Conservation (phyloP, 495 filamentous ascomycete genomes). For the Extremus antarcticus region DNA sequence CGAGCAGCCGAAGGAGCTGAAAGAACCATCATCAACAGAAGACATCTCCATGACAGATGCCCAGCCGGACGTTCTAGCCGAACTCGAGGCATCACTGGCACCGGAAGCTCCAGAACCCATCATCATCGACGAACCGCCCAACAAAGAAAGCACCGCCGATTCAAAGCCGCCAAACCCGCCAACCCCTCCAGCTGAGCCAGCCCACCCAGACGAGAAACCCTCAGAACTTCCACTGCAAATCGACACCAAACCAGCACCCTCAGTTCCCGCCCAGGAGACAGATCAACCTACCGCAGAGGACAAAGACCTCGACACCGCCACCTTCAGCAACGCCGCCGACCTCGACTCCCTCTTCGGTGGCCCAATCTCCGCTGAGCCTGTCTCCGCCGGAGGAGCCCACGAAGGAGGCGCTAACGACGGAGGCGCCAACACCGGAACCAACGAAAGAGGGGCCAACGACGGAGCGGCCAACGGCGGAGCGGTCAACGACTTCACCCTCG, state of each 20-base stretch:
- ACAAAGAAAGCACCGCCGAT: background rate
- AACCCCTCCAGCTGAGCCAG: background rate
- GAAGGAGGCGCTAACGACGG: background rate
- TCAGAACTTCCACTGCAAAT: background rate
- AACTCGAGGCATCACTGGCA: background rate
- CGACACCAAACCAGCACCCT: background rate
- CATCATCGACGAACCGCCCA: background rate
- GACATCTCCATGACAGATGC: constrained; percentile 1
- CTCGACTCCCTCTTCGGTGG: constrained; percentile 20
- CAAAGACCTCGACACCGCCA: constrained; percentile 6
- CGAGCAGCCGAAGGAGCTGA: background rate
- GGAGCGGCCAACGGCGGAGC: background rate
- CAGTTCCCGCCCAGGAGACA: background rate
- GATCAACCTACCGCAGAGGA: background rate
- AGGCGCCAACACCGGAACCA: background rate
- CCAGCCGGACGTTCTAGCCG: background rate
- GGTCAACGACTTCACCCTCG: background rate
- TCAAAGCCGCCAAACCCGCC: background rate
- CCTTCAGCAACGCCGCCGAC: constrained; percentile 4
- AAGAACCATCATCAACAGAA: background rate
- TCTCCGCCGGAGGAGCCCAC: no score
- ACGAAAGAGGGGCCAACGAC: background rate
- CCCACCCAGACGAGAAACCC: background rate
- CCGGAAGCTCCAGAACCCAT: background rate
- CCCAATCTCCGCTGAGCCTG: background rate